Evolutionary conservation across 805 yeast species (phyloP).

Genomic region (Saturnispora sanitii): DNA sequence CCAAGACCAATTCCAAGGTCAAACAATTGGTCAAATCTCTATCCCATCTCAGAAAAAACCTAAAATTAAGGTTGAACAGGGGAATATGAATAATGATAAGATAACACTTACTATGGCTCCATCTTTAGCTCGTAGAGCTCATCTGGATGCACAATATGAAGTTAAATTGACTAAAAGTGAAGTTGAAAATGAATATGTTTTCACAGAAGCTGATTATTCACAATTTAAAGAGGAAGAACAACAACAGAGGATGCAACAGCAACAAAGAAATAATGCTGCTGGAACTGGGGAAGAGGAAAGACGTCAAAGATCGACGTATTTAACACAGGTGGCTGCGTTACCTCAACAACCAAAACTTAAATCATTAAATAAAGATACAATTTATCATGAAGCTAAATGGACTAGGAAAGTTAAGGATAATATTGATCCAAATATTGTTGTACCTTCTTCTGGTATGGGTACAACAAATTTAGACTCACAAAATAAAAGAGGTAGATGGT

Average conservation of each 20-base stretch:
- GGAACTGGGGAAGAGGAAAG: no score
- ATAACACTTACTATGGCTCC: no score
- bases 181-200: conserved; percentile 78
- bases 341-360: conserved; percentile 43
- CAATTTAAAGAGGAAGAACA: conserved; percentile 37
- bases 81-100: no score
- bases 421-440: conserved; percentile 12
- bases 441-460: conserved; percentile 22
- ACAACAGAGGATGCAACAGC: neutral
- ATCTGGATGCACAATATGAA: conserved; percentile 79
- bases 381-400: conserved; percentile 26
- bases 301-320: conserved; percentile 26
- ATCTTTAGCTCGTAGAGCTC: conserved; percentile 34
- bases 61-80: conserved; percentile 47
- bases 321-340: conserved; percentile 41
- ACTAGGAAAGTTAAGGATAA: conserved; percentile 19
- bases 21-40: conserved; percentile 70
- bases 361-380: conserved; percentile 30
- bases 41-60: conserved; percentile 31
- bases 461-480: conserved; percentile 15
- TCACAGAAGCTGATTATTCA: conserved; percentile 74
- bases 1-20: conserved; percentile 52
- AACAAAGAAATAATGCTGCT: neutral
- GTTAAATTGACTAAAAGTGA: conserved; percentile 65
- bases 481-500: conserved; percentile 9